Evolutionary conservation across 2,329 filamentous ascomycete species (phyloP), one percentile per base, ranked within the genome.

Genomic region (Colletotrichum caudatum): DNA sequence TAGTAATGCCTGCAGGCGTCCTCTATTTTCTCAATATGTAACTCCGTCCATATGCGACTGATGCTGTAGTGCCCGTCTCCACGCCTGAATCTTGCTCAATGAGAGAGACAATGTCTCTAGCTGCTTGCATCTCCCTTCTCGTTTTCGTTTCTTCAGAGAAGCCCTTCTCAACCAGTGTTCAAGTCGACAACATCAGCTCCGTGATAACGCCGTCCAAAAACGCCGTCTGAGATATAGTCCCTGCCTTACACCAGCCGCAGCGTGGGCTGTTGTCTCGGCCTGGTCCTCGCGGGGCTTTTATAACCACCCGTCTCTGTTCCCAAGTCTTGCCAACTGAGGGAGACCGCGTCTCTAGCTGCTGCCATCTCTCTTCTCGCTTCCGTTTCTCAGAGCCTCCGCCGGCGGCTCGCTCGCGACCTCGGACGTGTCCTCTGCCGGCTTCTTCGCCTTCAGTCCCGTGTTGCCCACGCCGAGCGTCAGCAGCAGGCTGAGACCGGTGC

Each of bases 381-480:
- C 44, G 44, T 46, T n/a, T 18, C 44, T 11, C 2, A 11, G 20
- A 46, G 18, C 11, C 44, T n/a, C 41, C 41, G 18, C 16, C 18
- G 41, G 16, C 18, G 41, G n/a, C 26, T 26, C 48, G 48, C 48
- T 50, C 58, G 44, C 26, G 14, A 4, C 59, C 7, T 58, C 57
- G 4, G 29, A 29, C 12, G 33, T 5, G 2, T 63, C 66, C 0
- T 7, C 62, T 2, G 41, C 14, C 9, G 69, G 37, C 33, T 71
- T 69, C 64, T 74, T 72, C 59, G 69, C 64, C 54, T 75, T 76
- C 1, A 77, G 51, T 5, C 69, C 62, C 26, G 76, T 77, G 33
- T 77, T 76, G 11, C 76, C 76, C 3, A 77, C 67, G 0, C 74
- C 74, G 18, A 72, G 62, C 0, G 74, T 74, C 71, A 77, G 39